phyloP scores from a whole-genome alignment of 306 rosid species.

The Elaeagnus macrophylla region DNA sequence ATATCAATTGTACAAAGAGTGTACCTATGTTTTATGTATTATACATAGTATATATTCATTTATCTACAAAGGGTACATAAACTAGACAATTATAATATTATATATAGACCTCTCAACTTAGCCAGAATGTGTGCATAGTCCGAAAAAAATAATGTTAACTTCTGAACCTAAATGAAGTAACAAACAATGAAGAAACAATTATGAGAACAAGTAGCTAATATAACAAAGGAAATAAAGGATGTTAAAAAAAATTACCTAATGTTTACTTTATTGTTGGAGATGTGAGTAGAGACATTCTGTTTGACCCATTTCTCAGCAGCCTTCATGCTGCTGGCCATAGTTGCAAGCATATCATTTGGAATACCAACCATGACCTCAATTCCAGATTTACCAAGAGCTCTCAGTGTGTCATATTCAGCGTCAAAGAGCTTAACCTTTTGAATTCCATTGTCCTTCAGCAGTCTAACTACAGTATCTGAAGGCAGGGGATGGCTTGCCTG shows the following conservation, averaged over 20 bases:
- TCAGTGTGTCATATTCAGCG: constrained; percentile 38
- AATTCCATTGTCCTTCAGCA: constrained; percentile 36
- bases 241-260: constrained; percentile 25
- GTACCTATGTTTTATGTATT: no score
- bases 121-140: no score
- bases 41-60: no score
- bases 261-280: constrained; percentile 31
- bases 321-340: constrained; percentile 35
- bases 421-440: constrained; percentile 50
- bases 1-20: no score
- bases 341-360: constrained; percentile 43
- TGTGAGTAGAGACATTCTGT: constrained; percentile 40
- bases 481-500: constrained; percentile 38
- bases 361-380: constrained; percentile 54
- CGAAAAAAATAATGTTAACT: no score
- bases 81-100: no score
- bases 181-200: neutral
- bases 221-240: neutral
- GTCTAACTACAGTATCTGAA: constrained; percentile 33
- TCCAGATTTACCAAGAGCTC: constrained; percentile 29
- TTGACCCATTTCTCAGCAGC: constrained; percentile 57
- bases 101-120: no score
- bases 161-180: neutral
- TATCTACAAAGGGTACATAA: no score
- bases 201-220: neutral